A percentile compares a stretch with the other conserved stretches of the same genome.
phyloP scores from a whole-genome alignment of 495 filamentous ascomycete species.

The Penicillium paxilli region DNA sequence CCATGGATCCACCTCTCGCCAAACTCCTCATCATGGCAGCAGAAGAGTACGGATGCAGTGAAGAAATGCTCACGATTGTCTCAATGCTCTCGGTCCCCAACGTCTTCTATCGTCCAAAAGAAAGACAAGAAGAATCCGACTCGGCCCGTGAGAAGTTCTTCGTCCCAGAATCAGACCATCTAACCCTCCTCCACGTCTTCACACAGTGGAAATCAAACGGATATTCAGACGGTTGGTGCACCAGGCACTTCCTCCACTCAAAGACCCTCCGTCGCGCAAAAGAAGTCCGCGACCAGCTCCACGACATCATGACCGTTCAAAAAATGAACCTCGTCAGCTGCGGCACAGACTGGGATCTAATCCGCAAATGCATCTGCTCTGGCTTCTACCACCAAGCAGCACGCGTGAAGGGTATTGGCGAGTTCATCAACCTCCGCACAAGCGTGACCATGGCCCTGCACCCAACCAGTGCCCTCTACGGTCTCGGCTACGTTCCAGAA shows the following conservation, averaged over 20 bases:
- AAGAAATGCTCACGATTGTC: conserved; percentile 98
- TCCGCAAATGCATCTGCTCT: conserved; percentile 94
- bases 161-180: conserved; percentile 94
- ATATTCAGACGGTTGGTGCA: conserved; percentile 88
- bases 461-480: conserved; percentile 90
- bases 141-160: conserved; percentile 98
- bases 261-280: conserved; percentile 88
- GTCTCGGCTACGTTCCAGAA: conserved; percentile 89
- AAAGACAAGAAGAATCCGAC: conserved; percentile 95
- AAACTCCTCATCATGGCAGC: conserved; percentile 90
- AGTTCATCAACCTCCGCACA: conserved; percentile 95
- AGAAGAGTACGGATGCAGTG: conserved; percentile 85
- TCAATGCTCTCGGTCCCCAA: conserved; percentile 96
- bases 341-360: conserved; percentile 94
- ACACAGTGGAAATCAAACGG: conserved; percentile 94
- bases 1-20: conserved; percentile 91
- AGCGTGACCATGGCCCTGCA: conserved; percentile 92
- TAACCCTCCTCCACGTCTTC: conserved; percentile 95
- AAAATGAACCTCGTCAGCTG: conserved; percentile 86
- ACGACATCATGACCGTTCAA: conserved; percentile 93
- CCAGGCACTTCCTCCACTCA: conserved; percentile 86
- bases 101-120: conserved; percentile 97
- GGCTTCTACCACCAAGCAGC: conserved; percentile 99
- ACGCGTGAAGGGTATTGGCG: conserved; percentile 91
- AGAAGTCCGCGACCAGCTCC: conserved; percentile 90